Evolutionary conservation across 2,329 filamentous ascomycete species (phyloP).

Genomic region (Cladosporium velox): DNA sequence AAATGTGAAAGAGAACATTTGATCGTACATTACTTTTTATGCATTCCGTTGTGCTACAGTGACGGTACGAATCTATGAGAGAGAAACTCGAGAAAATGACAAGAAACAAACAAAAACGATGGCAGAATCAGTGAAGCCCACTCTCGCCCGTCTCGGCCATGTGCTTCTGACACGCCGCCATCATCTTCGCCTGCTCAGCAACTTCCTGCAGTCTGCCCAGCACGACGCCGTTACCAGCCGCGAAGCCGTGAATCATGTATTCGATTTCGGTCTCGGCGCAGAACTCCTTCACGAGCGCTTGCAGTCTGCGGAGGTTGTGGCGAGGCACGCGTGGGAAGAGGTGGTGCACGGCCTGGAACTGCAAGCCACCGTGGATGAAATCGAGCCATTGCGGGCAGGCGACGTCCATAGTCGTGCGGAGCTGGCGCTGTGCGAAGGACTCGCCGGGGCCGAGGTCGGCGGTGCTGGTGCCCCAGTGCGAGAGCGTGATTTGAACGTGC

Average conservation of each 20-base stretch:
- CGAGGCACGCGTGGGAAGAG: conserved; percentile 80
- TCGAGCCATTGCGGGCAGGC: conserved; percentile 70
- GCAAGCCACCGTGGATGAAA: conserved; percentile 83
- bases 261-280: conserved; percentile 80
- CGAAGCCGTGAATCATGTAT: conserved; percentile 83
- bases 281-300: conserved; percentile 76
- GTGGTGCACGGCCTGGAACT: conserved; percentile 89
- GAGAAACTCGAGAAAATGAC: background rate
- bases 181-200: conserved; percentile 47
- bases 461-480: conserved; percentile 89
- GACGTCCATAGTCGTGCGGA: conserved; percentile 60
- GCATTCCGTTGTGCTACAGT: conserved; percentile 7
- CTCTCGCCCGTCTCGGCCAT: conserved; percentile 41
- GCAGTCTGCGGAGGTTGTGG: conserved; percentile 76
- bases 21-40: background rate
- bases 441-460: conserved; percentile 80
- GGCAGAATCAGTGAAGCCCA: conserved; percentile 8
- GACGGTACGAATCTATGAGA: background rate
- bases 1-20: background rate
- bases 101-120: background rate
- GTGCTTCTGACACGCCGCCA: conserved; percentile 38
- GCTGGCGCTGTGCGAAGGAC: conserved; percentile 86
- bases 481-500: conserved; percentile 87
- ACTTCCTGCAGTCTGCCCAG: conserved; percentile 76
- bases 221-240: conserved; percentile 79